Conservation (phyloP, 371 early-diverging fungal species). For the Mucor plumbeus region DNA sequence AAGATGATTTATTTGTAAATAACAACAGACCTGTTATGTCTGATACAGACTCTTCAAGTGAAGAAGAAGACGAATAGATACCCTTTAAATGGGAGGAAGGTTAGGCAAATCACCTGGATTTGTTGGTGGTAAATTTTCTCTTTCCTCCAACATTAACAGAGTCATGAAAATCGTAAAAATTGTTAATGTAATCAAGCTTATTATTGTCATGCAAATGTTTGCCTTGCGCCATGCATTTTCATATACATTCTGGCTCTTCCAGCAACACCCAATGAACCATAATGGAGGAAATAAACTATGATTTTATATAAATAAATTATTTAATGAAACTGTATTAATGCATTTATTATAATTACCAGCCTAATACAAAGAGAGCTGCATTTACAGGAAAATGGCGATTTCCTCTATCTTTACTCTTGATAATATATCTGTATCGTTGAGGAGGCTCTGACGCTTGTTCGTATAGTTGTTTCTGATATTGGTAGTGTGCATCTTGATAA, state of each 20-base stretch:
- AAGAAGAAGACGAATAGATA: slow-evolving; percentile 28
- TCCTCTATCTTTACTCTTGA: background rate
- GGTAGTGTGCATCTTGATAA: background rate
- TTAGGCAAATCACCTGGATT: slow-evolving; percentile 4
- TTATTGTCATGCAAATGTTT: slow-evolving; percentile 17
- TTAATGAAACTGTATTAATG: background rate
- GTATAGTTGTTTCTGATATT: background rate
- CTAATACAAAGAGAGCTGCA: slow-evolving; percentile 21
- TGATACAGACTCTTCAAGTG: slow-evolving; percentile 38
- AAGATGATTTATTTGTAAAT: slow-evolving; percentile 74
- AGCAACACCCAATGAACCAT: slow-evolving; percentile 27
- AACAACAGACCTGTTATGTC: slow-evolving; percentile 62
- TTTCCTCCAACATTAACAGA: slow-evolving; percentile 2
- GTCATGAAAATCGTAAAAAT: background rate
- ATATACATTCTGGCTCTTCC: slow-evolving; percentile 19
- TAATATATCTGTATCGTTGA: background rate
- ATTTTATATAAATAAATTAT: background rate
- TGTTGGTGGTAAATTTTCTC: background rate
- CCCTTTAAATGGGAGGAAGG: slow-evolving; percentile 7
- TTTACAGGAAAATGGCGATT: slow-evolving; percentile 18
- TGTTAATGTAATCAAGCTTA: slow-evolving; percentile 9
- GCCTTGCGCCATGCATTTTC: slow-evolving; percentile 29
- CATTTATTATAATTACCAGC: slow-evolving; percentile 20
- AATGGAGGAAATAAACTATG: slow-evolving; percentile 26
- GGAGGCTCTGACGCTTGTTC: background rate